Evolutionary conservation across 768 basidiomycete genomes (phyloP).

Genomic region (Porphyrellus cyaneotinctus): DNA sequence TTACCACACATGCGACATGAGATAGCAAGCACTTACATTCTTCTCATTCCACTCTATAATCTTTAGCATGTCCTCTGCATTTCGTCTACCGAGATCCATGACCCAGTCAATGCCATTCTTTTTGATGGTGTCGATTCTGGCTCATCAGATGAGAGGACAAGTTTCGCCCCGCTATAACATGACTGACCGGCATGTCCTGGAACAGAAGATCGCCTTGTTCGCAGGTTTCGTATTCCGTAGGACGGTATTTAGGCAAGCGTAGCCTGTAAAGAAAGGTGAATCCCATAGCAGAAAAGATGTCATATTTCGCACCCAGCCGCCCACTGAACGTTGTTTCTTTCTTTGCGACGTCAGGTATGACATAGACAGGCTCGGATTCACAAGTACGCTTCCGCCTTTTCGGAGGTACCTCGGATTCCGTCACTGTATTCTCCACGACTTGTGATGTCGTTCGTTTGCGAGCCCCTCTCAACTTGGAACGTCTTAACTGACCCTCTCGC

Average conservation of each 20-base stretch:
- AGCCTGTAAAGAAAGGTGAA: conserved; percentile 38
- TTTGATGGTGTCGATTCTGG: conserved; percentile 68
- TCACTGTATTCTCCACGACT: conserved; percentile 4
- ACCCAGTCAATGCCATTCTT: conserved; percentile 79
- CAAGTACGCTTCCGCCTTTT: conserved; percentile 30
- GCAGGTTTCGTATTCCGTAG: conserved; percentile 68
- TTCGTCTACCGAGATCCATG: conserved; percentile 77
- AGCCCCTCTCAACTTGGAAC: not conserved
- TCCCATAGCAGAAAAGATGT: not conserved
- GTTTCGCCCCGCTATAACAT: not conserved
- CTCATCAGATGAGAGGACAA: not conserved
- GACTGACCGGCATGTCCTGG: conserved; percentile 56
- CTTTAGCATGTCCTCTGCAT: conserved; percentile 63
- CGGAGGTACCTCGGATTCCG: conserved; percentile 4
- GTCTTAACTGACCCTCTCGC: not conserved
- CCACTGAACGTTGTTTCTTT: conserved; percentile 71
- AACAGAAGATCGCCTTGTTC: conserved; percentile 66
- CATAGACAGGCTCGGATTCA: conserved; percentile 51
- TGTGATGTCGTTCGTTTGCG: conserved; percentile 12
- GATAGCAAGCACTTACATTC: conserved; percentile 44
- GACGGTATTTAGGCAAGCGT: conserved; percentile 86
- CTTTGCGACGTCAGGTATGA: conserved; percentile 67
- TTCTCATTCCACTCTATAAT: conserved; percentile 91
- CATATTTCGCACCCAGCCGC: conserved; percentile 41
- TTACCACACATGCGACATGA: not conserved